Conservation (phyloP, 805 yeast genomes). For the Candida parachauliodes region DNA sequence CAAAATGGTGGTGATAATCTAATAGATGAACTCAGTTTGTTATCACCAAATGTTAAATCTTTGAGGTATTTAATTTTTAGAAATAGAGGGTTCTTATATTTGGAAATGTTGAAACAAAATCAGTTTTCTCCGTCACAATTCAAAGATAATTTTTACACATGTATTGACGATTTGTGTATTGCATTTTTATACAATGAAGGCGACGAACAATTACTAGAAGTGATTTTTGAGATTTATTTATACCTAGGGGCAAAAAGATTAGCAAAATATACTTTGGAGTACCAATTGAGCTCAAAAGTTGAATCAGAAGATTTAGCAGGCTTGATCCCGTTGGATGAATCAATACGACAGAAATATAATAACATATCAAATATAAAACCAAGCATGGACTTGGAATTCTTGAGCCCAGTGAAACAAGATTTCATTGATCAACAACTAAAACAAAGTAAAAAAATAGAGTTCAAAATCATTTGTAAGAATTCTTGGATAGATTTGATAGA, state of each 20-base stretch:
- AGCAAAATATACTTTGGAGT: slow-evolving; percentile 57
- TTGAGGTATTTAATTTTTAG: slow-evolving; percentile 75
- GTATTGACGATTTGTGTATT: slow-evolving; percentile 61
- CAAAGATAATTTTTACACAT: slow-evolving; percentile 38
- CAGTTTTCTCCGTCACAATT: slow-evolving; percentile 10
- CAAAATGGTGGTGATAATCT: slow-evolving; percentile 33
- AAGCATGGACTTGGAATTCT: slow-evolving; percentile 18
- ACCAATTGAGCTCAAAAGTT: slow-evolving; percentile 42
- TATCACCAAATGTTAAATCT: slow-evolving; percentile 68
- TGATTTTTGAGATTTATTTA: slow-evolving; percentile 49
- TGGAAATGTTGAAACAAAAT: slow-evolving; percentile 33
- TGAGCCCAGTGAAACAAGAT: slow-evolving; percentile 28
- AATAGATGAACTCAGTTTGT: slow-evolving; percentile 38
- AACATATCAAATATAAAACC: neutral
- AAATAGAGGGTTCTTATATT: slow-evolving; percentile 73
- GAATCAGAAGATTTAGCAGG: slow-evolving; percentile 42
- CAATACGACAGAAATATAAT: neutral
- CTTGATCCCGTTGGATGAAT: slow-evolving; percentile 18
- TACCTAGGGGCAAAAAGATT: slow-evolving; percentile 48
- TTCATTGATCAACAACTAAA: slow-evolving; percentile 20
- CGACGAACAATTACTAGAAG: slow-evolving; percentile 51
- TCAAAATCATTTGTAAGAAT: slow-evolving; percentile 5
- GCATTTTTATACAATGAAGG: slow-evolving; percentile 67
- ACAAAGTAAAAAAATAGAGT: slow-evolving; percentile 8
- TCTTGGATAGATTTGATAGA: slow-evolving; percentile 29